A percentile compares a stretch with the other conserved stretches of the same genome.
These are phyloP conservation scores for Suillus alpinus DNA, from an alignment of 768 basidiomycete species.

Conservation along the genomic window DNA sequence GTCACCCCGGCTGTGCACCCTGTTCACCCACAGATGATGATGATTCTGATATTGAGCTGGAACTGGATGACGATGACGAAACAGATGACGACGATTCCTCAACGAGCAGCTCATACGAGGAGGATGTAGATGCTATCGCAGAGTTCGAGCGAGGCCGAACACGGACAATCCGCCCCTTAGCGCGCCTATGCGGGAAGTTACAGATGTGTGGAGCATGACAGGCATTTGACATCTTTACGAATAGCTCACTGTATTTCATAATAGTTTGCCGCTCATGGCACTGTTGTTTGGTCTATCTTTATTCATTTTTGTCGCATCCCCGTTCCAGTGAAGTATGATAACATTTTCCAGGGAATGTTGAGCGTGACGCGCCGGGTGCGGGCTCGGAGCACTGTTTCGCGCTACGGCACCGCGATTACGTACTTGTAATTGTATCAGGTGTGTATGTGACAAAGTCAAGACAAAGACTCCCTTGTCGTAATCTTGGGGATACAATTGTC, in stretches of 20 bases:
- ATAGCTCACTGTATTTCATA: conserved; percentile 10
- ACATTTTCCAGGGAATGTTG: not conserved
- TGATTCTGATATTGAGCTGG: conserved; percentile 31
- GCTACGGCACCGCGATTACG: not conserved
- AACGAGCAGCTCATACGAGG: conserved; percentile 37
- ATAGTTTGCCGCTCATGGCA: not conserved
- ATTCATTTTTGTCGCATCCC: conserved; percentile 2
- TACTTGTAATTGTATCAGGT: not conserved
- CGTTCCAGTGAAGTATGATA: not conserved
- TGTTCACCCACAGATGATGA: conserved; percentile 33
- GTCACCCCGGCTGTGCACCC: conserved; percentile 22
- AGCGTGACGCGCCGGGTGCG: not conserved
- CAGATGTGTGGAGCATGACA: conserved; percentile 15
- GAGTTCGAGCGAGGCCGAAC: conserved; percentile 39
- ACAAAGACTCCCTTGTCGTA: not conserved
- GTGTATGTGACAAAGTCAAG: not conserved
- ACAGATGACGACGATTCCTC: conserved; percentile 25
- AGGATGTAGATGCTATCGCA: conserved; percentile 39
- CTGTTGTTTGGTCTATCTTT: conserved; percentile 10
- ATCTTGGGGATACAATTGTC: not conserved
- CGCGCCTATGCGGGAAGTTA: conserved; percentile 27
- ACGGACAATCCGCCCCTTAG: conserved; percentile 38
- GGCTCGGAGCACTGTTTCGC: too few species aligned
- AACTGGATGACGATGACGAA: conserved; percentile 24
- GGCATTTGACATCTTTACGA: conserved; percentile 3